Base-by-base conservation (phyloP, 2,329 filamentous ascomycete species). In the Emericellopsis cladophorae region DNA sequence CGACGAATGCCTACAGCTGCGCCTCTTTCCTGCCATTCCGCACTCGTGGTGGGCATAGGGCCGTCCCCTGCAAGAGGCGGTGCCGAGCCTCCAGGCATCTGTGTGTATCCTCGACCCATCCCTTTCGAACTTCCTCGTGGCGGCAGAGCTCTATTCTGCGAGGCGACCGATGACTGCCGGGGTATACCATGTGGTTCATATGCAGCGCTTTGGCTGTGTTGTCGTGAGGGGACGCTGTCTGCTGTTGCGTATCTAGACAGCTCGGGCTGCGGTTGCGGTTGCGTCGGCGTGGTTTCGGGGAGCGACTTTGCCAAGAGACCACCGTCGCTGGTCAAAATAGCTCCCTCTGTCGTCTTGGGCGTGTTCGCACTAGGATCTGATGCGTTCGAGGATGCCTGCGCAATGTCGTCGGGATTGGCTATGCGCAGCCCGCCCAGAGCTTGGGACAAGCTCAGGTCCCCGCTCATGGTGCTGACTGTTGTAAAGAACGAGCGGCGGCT, bases 11-110 rank as follows among this genome's bases (percentile, higher is more conserved):
- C 80, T 23, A 93, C 79, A 2, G 90, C 88, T n/a, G 92, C 90
- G 35, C 92, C 92, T 45, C 82, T 80, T 34, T 98, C 90, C 61
- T 94, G 86, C 92, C 92, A 96, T 47, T 96, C 90, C 51, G 95
- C 90, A 50, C 79, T 89, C 53, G 81, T 86, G 2, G 62, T 59
- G 1, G 67, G 64, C 16, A 65, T 54, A 4, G 61, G 56, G 18
- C 62, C 49, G 22, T 74, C 70, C 10, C 62, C 55, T 2, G 57
- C 59, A 49, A 57, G 59, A 8, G 52, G 45, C 4, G 46, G 40
- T 22, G 52, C 44, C 21, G 46, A 36, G 16, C 43, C 45, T 36
- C 46, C 41, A 16, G 51, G 40, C 11, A 42, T 59, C 3, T 67
- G 55, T 35, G 57, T 58, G 48, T 73, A 73, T 22, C 72, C 72